Evolutionary conservation across 768 basidiomycete species (phyloP).

Genomic region (Phanerochaete carnosa): DNA sequence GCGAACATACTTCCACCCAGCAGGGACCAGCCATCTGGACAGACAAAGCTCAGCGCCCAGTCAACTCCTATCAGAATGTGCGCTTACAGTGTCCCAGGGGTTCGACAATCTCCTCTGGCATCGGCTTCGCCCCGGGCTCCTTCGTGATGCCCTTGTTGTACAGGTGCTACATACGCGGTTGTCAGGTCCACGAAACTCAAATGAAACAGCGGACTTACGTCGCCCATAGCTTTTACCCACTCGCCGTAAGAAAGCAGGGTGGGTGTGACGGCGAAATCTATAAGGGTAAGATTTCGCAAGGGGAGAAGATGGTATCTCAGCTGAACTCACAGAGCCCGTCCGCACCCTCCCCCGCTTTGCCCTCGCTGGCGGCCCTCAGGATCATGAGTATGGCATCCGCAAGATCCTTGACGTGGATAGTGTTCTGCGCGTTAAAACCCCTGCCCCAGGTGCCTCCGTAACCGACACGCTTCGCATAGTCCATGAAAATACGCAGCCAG

Average conservation of each 20-base stretch:
- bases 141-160: slow-evolving; percentile 32
- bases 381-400: slow-evolving; percentile 32
- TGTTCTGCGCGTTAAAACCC: slow-evolving; percentile 35
- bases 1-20: slow-evolving; percentile 37
- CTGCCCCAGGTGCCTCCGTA: slow-evolving; percentile 41
- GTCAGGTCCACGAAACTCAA: not conserved
- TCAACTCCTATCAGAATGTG: not conserved
- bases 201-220: slow-evolving; percentile 25
- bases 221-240: slow-evolving; percentile 33
- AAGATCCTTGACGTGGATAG: slow-evolving; percentile 40
- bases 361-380: slow-evolving; percentile 38
- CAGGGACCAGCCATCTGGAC: slow-evolving; percentile 39
- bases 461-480: slow-evolving; percentile 29
- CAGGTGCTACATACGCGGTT: slow-evolving; percentile 13
- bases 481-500: slow-evolving; percentile 35
- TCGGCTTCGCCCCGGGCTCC: slow-evolving; percentile 30
- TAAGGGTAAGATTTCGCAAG: not conserved
- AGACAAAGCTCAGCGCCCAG: not conserved
- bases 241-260: slow-evolving; percentile 28
- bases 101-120: slow-evolving; percentile 32
- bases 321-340: slow-evolving; percentile 37
- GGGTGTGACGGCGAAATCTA: slow-evolving; percentile 34
- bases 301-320: not conserved
- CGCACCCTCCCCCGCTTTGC: slow-evolving; percentile 37
- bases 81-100: slow-evolving; percentile 37